phyloP scores from a whole-genome alignment of 2,329 filamentous ascomycete genomes.

The Leptographium procerum region DNA sequence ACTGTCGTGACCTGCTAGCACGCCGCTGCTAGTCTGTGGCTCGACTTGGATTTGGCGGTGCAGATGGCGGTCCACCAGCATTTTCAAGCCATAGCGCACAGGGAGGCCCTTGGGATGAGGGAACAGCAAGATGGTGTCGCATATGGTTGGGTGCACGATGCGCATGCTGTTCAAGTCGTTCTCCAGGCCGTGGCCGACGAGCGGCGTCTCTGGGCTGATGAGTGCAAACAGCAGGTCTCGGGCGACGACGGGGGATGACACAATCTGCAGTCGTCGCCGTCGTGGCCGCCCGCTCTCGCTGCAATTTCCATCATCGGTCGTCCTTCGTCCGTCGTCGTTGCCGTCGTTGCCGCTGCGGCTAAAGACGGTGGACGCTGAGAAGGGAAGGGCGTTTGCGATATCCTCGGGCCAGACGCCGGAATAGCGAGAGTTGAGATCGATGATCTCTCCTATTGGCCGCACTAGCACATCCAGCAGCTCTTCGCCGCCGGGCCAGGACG shows the following conservation, averaged over 20 bases:
- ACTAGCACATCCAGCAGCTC: slow-evolving; percentile 59
- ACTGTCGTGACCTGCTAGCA: slow-evolving; percentile 68
- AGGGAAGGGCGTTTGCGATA: slow-evolving; percentile 56
- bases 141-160: slow-evolving; percentile 14
- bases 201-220: slow-evolving; percentile 63
- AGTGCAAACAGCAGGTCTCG: slow-evolving; percentile 66
- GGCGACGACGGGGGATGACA: slow-evolving; percentile 62
- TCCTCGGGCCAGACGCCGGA: slow-evolving; percentile 78
- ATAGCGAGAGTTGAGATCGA: slow-evolving; percentile 62
- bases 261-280: slow-evolving; percentile 51
- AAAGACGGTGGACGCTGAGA: slow-evolving; percentile 20
- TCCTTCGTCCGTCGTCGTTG: no score
- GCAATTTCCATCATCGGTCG: no score
- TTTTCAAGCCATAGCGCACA: slow-evolving; percentile 64
- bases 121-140: slow-evolving; percentile 40
- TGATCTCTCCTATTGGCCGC: slow-evolving; percentile 13
- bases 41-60: slow-evolving; percentile 70
- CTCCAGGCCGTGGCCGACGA: slow-evolving; percentile 89
- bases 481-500: slow-evolving; percentile 71
- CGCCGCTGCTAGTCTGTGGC: slow-evolving; percentile 21
- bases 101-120: slow-evolving; percentile 71
- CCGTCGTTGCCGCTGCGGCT: background rate
- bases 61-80: slow-evolving; percentile 58
- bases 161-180: slow-evolving; percentile 72
- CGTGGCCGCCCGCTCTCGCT: slow-evolving; percentile 6